Evolutionary conservation across 2,329 filamentous ascomycete species (phyloP), one percentile per base, ranked within the genome.

Genomic region (Lachnellula subtilissima): DNA sequence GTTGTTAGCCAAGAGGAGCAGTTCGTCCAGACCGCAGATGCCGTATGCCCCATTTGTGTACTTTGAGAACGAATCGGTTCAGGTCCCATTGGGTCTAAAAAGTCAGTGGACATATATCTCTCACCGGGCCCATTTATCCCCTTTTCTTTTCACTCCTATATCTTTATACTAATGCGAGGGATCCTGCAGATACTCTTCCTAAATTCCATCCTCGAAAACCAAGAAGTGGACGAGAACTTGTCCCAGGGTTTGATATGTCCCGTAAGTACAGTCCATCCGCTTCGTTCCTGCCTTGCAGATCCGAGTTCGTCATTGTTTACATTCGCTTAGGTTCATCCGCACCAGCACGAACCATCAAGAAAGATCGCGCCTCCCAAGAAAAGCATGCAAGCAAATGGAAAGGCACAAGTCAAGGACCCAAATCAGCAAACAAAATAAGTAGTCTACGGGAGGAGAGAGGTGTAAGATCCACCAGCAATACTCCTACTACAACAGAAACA

Each of bases 191-290:
- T 54, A 65, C 66, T 3, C 61, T 69, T 43, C 68, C 68, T 11
- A 69, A 69, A 53, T 70, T 65, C 54, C 62, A 67, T 39, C 65
- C 65, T 17, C 61, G 68, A 45, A 70, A 64, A 53, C 64, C 67
- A 25, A 61, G 56, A 52, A 69, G 65, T 53, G 68, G 67, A 42
- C 65, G 62, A 52, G 64, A 65, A 22, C 57, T 67, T 32, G 60
- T 69, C 47, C 63, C 65, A 15, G 68, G 67, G 6, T 61, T 67
- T 39, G 62, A 65, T 36, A 39, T 64, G 48, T 65, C 66, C 28
- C 56, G 68, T 69, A 64, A 65, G 68, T 64, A 12, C 50, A 43
- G 17, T 23, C 19, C 43, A 39, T 43, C 23, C 15, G 6, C n/a
- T 52, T 35, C 36, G 22, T 14, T 37, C 19, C 5, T 37, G 22